Conservation (phyloP, 257 asterid genomes). For the Penstemon newberryi region DNA sequence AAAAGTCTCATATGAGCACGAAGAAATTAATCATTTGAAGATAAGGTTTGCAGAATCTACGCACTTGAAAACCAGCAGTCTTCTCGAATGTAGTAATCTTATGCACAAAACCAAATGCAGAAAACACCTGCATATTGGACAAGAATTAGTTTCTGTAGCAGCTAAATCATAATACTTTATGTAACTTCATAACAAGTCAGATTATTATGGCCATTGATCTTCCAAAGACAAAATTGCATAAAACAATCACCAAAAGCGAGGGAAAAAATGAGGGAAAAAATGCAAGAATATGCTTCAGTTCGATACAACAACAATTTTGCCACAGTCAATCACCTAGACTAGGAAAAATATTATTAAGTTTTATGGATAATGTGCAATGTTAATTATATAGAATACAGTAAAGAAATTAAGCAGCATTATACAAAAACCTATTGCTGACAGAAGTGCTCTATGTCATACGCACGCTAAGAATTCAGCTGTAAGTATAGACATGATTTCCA, state of each 20-base stretch:
- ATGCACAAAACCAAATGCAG: conserved; percentile 91
- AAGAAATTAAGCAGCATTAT: not conserved
- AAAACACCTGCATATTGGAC: conserved; percentile 63
- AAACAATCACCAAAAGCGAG: not conserved
- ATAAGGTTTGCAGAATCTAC: conserved; percentile 19
- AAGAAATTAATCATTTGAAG: conserved; percentile 1
- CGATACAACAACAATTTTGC: conserved; percentile 2
- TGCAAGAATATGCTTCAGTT: not conserved
- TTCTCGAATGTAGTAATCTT: conserved; percentile 94
- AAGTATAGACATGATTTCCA: conserved; percentile 8
- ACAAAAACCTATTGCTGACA: conserved; percentile 12
- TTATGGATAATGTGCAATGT: conserved; percentile 7
- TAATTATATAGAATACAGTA: not conserved
- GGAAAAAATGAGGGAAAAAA: not conserved
- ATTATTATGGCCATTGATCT: not conserved
- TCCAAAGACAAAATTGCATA: conserved; percentile 7
- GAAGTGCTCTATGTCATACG: not conserved
- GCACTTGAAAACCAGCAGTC: conserved; percentile 96
- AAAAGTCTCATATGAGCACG: not conserved
- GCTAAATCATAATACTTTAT: conserved; percentile 10
- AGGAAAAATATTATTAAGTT: not conserved
- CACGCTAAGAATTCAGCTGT: conserved; percentile 17
- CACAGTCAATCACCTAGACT: not conserved
- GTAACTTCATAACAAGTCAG: too few relatives aligned
- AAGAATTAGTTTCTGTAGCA: conserved; percentile 22